A percentile compares a stretch with the other conserved stretches of the same genome.
phyloP scores from a whole-genome alignment of 2,329 filamentous ascomycete species.

The Neospermospora avenae region DNA sequence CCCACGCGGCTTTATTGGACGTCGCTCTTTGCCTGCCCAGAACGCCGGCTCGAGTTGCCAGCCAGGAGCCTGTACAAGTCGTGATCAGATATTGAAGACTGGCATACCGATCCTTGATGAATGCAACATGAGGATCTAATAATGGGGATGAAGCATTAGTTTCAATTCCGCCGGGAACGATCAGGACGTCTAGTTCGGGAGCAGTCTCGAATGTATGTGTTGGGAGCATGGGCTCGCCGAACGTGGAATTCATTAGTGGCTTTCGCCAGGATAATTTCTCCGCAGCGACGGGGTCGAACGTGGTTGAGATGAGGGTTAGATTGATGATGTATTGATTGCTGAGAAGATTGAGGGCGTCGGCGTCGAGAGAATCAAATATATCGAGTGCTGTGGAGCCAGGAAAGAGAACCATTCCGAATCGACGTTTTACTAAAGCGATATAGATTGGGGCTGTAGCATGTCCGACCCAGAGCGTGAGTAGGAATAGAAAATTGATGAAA shows the following conservation, averaged over 20 bases:
- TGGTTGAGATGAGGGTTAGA: constrained; percentile 9
- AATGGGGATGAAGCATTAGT: neutral
- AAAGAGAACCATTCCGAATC: constrained; percentile 41
- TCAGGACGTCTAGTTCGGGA: constrained; percentile 6
- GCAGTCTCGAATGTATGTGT: constrained; percentile 6
- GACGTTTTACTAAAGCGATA: neutral
- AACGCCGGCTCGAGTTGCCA: constrained; percentile 4
- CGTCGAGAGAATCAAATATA: constrained; percentile 34
- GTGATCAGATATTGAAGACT: constrained; percentile 50
- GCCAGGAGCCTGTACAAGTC: constrained; percentile 61
- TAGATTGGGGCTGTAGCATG: neutral
- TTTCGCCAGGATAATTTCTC: neutral
- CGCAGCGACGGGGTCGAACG: constrained; percentile 22
- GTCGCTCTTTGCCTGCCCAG: neutral
- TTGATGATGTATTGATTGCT: neutral
- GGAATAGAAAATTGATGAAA: neutral
- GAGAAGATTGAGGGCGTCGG: constrained; percentile 31
- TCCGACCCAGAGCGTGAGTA: neutral
- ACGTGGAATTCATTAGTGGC: neutral
- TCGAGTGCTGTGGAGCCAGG: constrained; percentile 33
- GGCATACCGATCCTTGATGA: neutral
- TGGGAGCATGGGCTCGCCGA: neutral
- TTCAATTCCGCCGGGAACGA: constrained; percentile 6
- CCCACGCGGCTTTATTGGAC: constrained; percentile 1
- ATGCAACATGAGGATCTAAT: neutral